Percentiles rank a stretch among this genome's conserved stretches.
Conservation (phyloP, 139 green algal species). For the Auxenochlorella protothecoides region DNA sequence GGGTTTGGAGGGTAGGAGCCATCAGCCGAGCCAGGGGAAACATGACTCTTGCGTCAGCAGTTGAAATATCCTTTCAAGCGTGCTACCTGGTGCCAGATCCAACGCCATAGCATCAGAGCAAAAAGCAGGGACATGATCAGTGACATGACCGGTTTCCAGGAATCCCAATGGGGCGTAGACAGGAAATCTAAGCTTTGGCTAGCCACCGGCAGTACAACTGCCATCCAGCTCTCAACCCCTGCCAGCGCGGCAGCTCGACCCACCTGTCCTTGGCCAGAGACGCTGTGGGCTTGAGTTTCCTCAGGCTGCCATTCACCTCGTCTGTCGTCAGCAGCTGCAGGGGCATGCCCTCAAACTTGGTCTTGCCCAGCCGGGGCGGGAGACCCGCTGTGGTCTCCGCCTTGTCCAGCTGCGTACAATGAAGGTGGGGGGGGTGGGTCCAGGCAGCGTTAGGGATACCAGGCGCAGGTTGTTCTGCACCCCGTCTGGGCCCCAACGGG, state of each 20-base stretch:
- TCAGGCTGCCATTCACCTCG: conserved; percentile 54
- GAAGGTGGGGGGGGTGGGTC: neutral
- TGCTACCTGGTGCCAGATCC: too few species aligned
- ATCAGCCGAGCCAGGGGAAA: too few species aligned
- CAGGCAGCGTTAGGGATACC: neutral
- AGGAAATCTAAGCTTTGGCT: conserved; percentile 6
- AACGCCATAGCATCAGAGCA: neutral
- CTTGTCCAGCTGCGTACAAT: conserved; percentile 18
- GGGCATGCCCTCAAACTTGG: conserved; percentile 43
- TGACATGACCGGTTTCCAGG: conserved; percentile 7
- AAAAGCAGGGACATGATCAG: neutral
- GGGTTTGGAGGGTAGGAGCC: neutral
- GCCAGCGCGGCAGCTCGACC: neutral
- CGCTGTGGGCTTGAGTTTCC: conserved; percentile 33
- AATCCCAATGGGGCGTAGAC: conserved; percentile 19
- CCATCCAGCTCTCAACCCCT: neutral
- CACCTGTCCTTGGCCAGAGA: conserved; percentile 32
- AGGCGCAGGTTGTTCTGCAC: too few species aligned
- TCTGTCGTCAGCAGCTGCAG: conserved; percentile 65
- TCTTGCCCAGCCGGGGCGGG: conserved; percentile 54
- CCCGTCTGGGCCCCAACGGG: too few species aligned
- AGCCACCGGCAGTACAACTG: neutral
- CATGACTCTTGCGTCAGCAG: too few species aligned
- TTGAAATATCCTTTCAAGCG: too few species aligned
- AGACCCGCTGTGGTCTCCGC: conserved; percentile 35